Percentiles rank a stretch among this genome's conserved stretches.
phyloP scores from a whole-genome alignment of 2,329 filamentous ascomycete species.

The Botryotinia narcissicola region DNA sequence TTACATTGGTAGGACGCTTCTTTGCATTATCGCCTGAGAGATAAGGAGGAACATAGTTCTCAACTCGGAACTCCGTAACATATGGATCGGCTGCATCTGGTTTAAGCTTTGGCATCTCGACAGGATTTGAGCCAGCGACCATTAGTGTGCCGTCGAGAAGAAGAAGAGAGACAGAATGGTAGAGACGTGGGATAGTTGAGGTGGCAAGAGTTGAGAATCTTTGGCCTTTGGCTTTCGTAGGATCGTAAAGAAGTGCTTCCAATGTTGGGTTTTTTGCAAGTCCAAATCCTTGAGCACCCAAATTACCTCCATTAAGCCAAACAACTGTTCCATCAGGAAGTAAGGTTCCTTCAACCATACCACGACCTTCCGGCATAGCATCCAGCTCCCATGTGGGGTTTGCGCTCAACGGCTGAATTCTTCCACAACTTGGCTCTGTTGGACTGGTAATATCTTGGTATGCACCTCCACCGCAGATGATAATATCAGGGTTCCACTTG shows the following conservation, averaged over 20 bases:
- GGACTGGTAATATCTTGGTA: slow-evolving; percentile 58
- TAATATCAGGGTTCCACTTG: slow-evolving; percentile 51
- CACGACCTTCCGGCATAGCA: slow-evolving; percentile 55
- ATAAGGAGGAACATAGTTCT: slow-evolving; percentile 61
- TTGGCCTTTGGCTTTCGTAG: slow-evolving; percentile 48
- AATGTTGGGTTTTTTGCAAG: slow-evolving; percentile 53
- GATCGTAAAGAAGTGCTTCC: slow-evolving; percentile 58
- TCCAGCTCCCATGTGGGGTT: slow-evolving; percentile 56
- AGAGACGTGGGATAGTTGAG: slow-evolving; percentile 50
- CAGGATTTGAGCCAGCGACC: slow-evolving; percentile 59
- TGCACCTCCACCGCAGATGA: slow-evolving; percentile 58
- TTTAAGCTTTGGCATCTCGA: slow-evolving; percentile 53
- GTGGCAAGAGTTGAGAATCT: slow-evolving; percentile 47
- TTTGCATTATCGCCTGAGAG: slow-evolving; percentile 50
- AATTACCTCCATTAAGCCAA: slow-evolving; percentile 58
- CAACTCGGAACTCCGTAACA: slow-evolving; percentile 60
- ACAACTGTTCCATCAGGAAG: slow-evolving; percentile 59
- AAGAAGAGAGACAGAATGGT: slow-evolving; percentile 59
- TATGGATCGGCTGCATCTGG: slow-evolving; percentile 47
- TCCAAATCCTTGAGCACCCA: slow-evolving; percentile 59
- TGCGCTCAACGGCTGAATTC: slow-evolving; percentile 50
- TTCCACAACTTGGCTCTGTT: slow-evolving; percentile 57
- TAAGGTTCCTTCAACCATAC: slow-evolving; percentile 59
- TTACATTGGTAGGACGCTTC: slow-evolving; percentile 48
- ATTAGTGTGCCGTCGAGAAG: slow-evolving; percentile 59